phyloP scores from a whole-genome alignment of 2,329 filamentous ascomycete species.

The Rutstroemia sp. region DNA sequence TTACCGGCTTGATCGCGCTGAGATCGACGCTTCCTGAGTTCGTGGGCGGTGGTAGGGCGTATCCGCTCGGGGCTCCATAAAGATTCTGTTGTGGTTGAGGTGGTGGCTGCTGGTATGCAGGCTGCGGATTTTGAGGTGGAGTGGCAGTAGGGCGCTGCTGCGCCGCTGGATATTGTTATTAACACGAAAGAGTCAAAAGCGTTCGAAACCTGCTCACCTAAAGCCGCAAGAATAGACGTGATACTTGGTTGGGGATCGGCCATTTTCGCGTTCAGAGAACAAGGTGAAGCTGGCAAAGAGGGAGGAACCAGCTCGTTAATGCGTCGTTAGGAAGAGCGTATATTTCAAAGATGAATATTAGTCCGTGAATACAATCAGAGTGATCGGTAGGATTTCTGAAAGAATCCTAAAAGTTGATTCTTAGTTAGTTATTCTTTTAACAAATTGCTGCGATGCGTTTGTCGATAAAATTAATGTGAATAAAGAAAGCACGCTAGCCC shows the following conservation, averaged over 20 bases:
- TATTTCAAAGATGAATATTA: background rate
- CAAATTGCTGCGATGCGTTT: no score
- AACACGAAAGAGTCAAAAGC: background rate
- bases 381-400: no score
- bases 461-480: no score
- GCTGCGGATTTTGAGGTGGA: conserved; percentile 36
- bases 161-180: conserved; percentile 34
- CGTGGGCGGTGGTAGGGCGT: conserved; percentile 46
- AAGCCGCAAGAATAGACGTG: conserved; percentile 42
- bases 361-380: no score
- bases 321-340: background rate
- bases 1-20: conserved; percentile 70
- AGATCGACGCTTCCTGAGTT: conserved; percentile 72
- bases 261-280: conserved; percentile 22
- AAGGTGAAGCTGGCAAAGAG: background rate
- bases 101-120: conserved; percentile 33
- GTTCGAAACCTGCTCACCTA: conserved; percentile 32
- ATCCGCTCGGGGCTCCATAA: conserved; percentile 33
- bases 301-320: background rate
- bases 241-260: conserved; percentile 39
- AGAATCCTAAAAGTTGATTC: no score
- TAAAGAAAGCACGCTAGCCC: no score
- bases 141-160: conserved; percentile 41
- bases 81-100: conserved; percentile 38
- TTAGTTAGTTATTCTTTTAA: no score